Evolutionary conservation across 73 alveolate species (phyloP), one percentile per base, ranked within the genome.

Genomic region (Breviolum minutum): DNA sequence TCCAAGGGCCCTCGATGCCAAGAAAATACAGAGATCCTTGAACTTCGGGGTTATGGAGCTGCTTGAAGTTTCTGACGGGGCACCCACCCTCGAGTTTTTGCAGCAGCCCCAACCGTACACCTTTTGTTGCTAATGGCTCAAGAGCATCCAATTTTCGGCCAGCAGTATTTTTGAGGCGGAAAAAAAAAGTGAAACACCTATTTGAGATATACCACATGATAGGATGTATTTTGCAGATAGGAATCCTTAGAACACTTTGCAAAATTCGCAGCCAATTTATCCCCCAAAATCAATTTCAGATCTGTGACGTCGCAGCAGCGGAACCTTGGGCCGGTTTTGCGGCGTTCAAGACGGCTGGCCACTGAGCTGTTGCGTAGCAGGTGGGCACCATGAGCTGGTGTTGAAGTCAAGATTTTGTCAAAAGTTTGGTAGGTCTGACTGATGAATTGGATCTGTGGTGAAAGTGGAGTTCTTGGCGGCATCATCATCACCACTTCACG

Each of bases 141-240:
- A 40, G 40, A 80, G 88, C 88, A 63, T 66, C 88, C 88, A 80
- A 80, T 80, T 80, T 80, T 80, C 68, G 88, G 88, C 88, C 88
- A 48, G 20, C 32, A 40, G 86, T 62, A n/a, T 62, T 8, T 13
- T 16, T 10, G 62, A 77, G 40, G 32, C 22, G 86, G 63, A 32
- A 16, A 80, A 7, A 80, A 0, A 24, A 54, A 71, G n/a, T 20
- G 81, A n/a, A 79, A 7, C 30, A 40, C 87, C 0, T 6, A 26
- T 17, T 17, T 66, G 32, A 12, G 27, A 22, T 10, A 40, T 2
- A 40, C 54, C 54, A 40, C 8, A 4, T 17, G n/a, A 73, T 26
- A 6, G 54, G 12, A 73, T 4, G 83, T 73, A 48, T 48, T 26
- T 73, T 13, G 30, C 83, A 73, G n/a, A 22, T 73, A 6, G 4